phyloP scores from a whole-genome alignment of 2,329 filamentous ascomycete species.

The Pseudogymnoascus sp. region DNA sequence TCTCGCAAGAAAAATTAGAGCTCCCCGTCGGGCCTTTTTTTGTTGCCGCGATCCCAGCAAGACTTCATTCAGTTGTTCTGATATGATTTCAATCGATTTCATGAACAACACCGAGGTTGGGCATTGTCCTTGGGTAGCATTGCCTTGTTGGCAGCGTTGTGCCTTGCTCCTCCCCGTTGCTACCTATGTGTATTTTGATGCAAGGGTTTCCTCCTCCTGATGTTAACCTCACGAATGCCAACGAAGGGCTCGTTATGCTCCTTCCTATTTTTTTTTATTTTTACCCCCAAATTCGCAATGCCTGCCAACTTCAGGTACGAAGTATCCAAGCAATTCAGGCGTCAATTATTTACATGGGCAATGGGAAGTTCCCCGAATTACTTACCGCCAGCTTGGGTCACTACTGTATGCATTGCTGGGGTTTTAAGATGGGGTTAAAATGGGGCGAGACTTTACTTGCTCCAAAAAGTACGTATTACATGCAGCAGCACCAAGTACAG shows the following conservation, averaged over 20 bases:
- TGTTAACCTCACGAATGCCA: background rate
- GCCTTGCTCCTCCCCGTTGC: background rate
- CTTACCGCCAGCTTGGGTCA: background rate
- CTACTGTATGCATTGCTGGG: conserved; percentile 2
- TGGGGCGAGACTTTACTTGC: background rate
- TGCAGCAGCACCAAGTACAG: background rate
- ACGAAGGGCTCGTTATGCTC: background rate
- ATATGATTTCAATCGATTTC: background rate
- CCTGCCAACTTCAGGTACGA: background rate
- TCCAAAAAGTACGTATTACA: conserved; percentile 2
- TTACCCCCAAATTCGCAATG: background rate
- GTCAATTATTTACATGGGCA: background rate
- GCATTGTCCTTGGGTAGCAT: background rate
- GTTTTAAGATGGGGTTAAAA: background rate
- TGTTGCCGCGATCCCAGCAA: background rate
- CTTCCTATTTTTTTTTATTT: background rate
- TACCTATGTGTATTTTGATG: background rate
- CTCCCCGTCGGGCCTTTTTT: background rate
- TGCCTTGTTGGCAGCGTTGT: background rate
- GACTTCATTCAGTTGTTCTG: background rate
- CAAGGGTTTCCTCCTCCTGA: background rate
- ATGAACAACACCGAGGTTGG: background rate
- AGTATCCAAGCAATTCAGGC: background rate
- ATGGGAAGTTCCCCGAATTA: background rate
- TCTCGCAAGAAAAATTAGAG: background rate